Conservation (phyloP, 2,329 filamentous ascomycete species). For the Elsinoe perseae region DNA sequence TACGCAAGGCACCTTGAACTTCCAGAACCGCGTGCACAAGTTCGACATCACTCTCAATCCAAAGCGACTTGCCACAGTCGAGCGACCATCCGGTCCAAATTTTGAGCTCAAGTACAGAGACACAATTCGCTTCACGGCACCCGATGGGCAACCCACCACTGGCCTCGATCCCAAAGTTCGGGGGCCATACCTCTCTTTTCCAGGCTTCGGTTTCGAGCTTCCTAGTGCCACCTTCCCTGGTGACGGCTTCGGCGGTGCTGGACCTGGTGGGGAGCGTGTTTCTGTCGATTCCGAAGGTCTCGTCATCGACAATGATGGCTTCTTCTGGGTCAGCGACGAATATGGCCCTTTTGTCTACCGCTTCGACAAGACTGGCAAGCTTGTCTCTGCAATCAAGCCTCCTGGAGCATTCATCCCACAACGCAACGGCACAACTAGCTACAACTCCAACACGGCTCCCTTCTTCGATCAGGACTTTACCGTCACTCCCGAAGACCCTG, state of each 20-base stretch:
- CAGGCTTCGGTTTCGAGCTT: constrained; percentile 51
- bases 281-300: constrained; percentile 61
- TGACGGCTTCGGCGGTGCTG: constrained; percentile 58
- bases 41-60: constrained; percentile 54
- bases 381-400: constrained; percentile 57
- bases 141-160: constrained; percentile 54
- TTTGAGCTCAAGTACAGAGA: constrained; percentile 56
- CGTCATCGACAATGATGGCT: constrained; percentile 50
- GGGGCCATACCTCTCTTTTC: constrained; percentile 45
- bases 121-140: constrained; percentile 57
- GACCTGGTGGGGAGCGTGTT: constrained; percentile 52
- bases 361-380: constrained; percentile 50
- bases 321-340: constrained; percentile 64
- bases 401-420: constrained; percentile 57
- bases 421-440: constrained; percentile 53
- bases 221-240: constrained; percentile 57
- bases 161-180: constrained; percentile 55
- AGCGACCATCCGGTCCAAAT: constrained; percentile 51
- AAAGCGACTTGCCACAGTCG: constrained; percentile 43
- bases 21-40: constrained; percentile 60
- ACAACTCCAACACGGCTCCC: constrained; percentile 57
- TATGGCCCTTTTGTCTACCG: constrained; percentile 64
- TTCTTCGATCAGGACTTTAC: constrained; percentile 46
- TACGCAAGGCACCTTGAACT: constrained; percentile 62
- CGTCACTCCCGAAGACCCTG: constrained; percentile 49